Percentiles rank a stretch among this genome's conserved stretches.
phyloP scores from a whole-genome alignment of 2,329 filamentous ascomycete genomes.

The Claviceps paspali region DNA sequence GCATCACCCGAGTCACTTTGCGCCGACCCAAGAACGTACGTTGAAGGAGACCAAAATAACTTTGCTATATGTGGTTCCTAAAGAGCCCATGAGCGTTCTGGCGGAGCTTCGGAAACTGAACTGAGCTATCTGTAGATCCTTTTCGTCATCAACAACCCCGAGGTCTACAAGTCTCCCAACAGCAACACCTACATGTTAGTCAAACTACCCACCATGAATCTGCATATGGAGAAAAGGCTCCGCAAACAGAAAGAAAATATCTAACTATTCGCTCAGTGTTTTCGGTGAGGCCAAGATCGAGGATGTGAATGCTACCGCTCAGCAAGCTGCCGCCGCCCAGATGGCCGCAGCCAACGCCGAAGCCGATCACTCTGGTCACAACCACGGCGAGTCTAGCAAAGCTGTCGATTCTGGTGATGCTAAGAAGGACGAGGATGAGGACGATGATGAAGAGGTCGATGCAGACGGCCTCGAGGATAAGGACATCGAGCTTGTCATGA shows the following conservation, averaged over 20 bases:
- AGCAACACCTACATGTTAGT: conserved; percentile 99
- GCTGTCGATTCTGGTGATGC: conserved; percentile 46
- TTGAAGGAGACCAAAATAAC: conserved; percentile 14
- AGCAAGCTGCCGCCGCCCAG: conserved; percentile 78
- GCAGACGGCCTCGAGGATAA: conserved; percentile 91
- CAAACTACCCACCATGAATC: background rate
- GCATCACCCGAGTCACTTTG: conserved; percentile 95
- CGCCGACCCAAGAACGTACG: conserved; percentile 97
- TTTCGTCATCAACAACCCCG: conserved; percentile 98
- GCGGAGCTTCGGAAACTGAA: conserved; percentile 11
- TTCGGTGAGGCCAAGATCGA: conserved; percentile 99
- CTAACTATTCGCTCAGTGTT: conserved; percentile 44
- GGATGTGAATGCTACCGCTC: conserved; percentile 96
- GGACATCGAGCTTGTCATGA: conserved; percentile 99
- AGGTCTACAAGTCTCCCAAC: conserved; percentile 98
- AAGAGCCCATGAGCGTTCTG: too few relatives aligned
- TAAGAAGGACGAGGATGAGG: conserved; percentile 72
- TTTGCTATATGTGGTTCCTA: too few relatives aligned
- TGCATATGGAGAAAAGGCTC: background rate
- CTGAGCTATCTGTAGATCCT: conserved; percentile 52
- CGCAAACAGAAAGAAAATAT: background rate
- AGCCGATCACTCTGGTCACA: conserved; percentile 57
- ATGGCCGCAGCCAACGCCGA: conserved; percentile 57
- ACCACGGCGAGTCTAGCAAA: conserved; percentile 53
- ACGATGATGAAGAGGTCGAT: conserved; percentile 92